Base-by-base conservation (phyloP, 2,329 filamentous ascomycete genomes). In the Alternaria sp. region DNA sequence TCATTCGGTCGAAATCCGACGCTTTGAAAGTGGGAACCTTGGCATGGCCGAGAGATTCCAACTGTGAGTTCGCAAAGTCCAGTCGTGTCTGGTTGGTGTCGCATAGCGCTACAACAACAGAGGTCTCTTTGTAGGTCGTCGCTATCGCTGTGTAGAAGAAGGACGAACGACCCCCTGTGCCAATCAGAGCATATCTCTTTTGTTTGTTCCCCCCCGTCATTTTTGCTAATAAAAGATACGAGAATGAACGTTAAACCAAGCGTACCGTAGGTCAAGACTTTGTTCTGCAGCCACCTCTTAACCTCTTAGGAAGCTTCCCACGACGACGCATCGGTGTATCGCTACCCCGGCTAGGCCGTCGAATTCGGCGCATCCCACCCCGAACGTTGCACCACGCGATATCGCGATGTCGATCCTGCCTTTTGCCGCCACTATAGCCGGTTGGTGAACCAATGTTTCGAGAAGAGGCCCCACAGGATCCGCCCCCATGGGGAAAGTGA, bases 141-240 rank as follows among this genome's bases (percentile, higher is more conserved):
- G 82, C 83, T 57, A 88, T 87, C 44, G 85, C 85, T 1, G 82
- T 83, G 78, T 88, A 88, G 76, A 86, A 88, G 80, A 88, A 87
- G 54, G 81, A 82, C n/a, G 86, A 83, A 14, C 86, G 83, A 16
- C 85, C 85, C 18, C 87, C 86, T 1, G 84, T 85, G 68, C 86
- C 86, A n/a, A 88, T 81, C 28, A 87, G 75, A 67, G 85, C 86
- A 63, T 88, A 87, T 41, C 54, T 63, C 49, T 72, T 72, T 46
- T 64, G 61, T 28, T 66, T 63, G 8, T 54, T 57, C 11, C 36
- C 18, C 8, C 64, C 65, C 4, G 49, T 43, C 67, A 69, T 70
- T 14, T 4, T 61, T 38, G 30, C 38, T 7, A n/a, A 22, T 18
- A 48, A 8, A 5, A 22, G 16, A 28, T 14, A 16, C 7, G 9